Evolutionary conservation across 2,329 filamentous ascomycete species (phyloP).

Genomic region (Calonectria ilicicola): DNA sequence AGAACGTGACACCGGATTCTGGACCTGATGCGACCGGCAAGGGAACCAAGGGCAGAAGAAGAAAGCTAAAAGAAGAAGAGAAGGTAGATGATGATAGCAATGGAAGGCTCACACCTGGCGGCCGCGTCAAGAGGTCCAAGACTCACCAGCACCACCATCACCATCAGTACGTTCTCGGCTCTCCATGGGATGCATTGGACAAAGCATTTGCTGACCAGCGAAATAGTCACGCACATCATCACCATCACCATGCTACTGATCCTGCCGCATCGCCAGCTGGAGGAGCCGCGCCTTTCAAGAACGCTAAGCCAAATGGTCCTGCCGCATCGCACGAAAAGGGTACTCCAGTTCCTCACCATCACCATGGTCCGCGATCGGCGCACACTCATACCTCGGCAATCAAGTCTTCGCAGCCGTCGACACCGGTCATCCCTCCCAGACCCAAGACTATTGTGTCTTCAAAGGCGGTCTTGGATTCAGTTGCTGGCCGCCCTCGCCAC

Average conservation of each 20-base stretch:
- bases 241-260: constrained; percentile 66
- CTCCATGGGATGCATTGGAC: not conserved
- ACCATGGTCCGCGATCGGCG: constrained; percentile 56
- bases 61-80: constrained; percentile 84
- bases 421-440: constrained; percentile 62
- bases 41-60: constrained; percentile 66
- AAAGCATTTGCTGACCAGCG: constrained; percentile 34
- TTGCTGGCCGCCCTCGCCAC: constrained; percentile 76
- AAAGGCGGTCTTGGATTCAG: constrained; percentile 77
- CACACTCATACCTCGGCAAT: constrained; percentile 35
- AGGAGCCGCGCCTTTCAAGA: constrained; percentile 61
- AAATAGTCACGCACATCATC: constrained; percentile 67
- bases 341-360: constrained; percentile 57
- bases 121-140: constrained; percentile 75
- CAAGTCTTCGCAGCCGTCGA: constrained; percentile 35
- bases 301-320: constrained; percentile 59
- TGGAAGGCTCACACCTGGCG: constrained; percentile 70
- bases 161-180: constrained; percentile 67
- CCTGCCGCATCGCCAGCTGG: constrained; percentile 57
- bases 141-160: constrained; percentile 75
- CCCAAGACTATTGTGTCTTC: constrained; percentile 76
- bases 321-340: constrained; percentile 60
- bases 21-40: constrained; percentile 56
- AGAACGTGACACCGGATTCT: constrained; percentile 58
- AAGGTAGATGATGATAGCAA: constrained; percentile 75